Conservation (phyloP, 352 stramenopile genomes). For the Thraustotheca clavata region DNA sequence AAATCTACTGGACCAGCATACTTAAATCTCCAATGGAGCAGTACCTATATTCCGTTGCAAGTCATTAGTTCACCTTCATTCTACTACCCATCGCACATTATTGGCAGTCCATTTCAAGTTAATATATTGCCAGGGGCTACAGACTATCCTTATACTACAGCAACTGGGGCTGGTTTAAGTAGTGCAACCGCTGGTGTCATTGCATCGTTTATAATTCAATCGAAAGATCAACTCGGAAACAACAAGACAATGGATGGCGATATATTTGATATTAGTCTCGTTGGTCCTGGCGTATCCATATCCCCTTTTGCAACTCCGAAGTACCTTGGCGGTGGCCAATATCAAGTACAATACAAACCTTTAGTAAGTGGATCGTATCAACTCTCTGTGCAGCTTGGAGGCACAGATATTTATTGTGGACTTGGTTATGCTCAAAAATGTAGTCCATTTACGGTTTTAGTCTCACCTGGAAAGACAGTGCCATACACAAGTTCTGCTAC, state of each 20-base stretch:
- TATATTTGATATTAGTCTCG: constrained; percentile 58
- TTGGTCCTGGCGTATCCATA: constrained; percentile 33
- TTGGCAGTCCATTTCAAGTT: constrained; percentile 89
- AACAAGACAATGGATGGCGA: constrained; percentile 81
- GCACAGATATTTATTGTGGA: constrained; percentile 94
- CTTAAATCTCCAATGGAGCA: constrained; percentile 88
- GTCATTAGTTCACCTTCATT: constrained; percentile 73
- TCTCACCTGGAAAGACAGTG: constrained; percentile 82
- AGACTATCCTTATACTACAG: constrained; percentile 93
- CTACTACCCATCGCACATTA: constrained; percentile 87
- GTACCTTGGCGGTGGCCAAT: constrained; percentile 89
- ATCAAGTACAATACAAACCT: constrained; percentile 84
- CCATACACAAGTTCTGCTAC: constrained; percentile 86
- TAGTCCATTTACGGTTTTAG: constrained; percentile 87
- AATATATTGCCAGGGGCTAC: constrained; percentile 86
- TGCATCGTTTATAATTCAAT: constrained; percentile 90
- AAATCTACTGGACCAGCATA: constrained; percentile 87
- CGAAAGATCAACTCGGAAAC: constrained; percentile 89
- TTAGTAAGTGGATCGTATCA: constrained; percentile 80
- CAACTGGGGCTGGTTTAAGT: constrained; percentile 70
- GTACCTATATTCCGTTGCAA: constrained; percentile 79
- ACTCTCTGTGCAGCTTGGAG: constrained; percentile 86
- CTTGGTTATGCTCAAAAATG: constrained; percentile 86
- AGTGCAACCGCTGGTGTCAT: constrained; percentile 72
- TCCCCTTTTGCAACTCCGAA: constrained; percentile 55